Conservation (phyloP, 306 rosid genomes). For the Macrotyloma uniflorum region DNA sequence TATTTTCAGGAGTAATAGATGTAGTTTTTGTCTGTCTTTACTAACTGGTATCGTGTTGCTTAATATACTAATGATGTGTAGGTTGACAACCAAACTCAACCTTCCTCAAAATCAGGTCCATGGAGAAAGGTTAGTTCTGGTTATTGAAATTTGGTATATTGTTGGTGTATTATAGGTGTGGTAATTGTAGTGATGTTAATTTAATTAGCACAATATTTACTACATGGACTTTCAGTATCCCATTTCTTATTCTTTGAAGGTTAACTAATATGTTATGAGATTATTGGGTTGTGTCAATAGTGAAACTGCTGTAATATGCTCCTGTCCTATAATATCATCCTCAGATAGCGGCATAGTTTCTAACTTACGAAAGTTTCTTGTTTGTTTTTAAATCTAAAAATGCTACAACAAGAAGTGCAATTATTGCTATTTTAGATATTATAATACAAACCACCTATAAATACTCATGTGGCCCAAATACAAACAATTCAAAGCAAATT, state of each 20-base stretch:
- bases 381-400: not conserved
- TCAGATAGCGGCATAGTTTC: no score
- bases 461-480: not conserved
- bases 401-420: no score
- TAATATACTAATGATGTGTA: constrained; percentile 43
- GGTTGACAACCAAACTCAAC: constrained; percentile 75
- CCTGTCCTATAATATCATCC: not conserved
- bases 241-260: constrained; percentile 21
- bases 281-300: not conserved
- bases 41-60: constrained; percentile 36
- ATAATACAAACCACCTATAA: not conserved
- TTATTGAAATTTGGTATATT: constrained; percentile 28
- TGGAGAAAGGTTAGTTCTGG: constrained; percentile 92
- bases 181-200: constrained; percentile 1
- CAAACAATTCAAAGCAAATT: not conserved
- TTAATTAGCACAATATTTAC: constrained; percentile 19
- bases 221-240: constrained; percentile 7
- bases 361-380: not conserved
- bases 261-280: constrained; percentile 21
- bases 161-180: constrained; percentile 15
- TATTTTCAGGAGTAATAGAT: constrained; percentile 21
- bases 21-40: constrained; percentile 29
- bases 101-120: constrained; percentile 90
- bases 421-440: not conserved
- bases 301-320: constrained; percentile 1